phyloP scores from a whole-genome alignment of 768 basidiomycete genomes.

The Panus rudis region DNA sequence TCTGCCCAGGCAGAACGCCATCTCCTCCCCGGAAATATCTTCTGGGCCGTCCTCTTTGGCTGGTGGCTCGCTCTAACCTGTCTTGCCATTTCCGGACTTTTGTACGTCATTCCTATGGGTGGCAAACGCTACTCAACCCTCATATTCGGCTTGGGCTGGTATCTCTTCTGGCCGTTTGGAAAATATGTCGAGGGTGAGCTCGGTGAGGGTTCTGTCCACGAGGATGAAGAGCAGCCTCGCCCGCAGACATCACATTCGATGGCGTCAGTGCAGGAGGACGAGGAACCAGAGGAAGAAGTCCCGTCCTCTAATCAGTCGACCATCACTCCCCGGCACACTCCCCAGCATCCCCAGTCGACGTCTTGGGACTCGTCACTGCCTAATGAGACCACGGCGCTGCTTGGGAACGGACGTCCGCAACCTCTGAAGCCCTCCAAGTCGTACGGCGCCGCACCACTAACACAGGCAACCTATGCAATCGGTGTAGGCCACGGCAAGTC shows the following conservation, averaged over 20 bases:
- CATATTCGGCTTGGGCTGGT: slow-evolving; percentile 91
- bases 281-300: background rate
- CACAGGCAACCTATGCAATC: slow-evolving; percentile 13
- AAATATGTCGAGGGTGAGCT: slow-evolving; percentile 91
- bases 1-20: slow-evolving; percentile 92
- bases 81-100: slow-evolving; percentile 55
- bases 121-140: slow-evolving; percentile 81
- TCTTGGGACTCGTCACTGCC: slow-evolving; percentile 36
- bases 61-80: slow-evolving; percentile 86
- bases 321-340: slow-evolving; percentile 32
- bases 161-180: slow-evolving; percentile 96
- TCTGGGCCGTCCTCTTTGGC: slow-evolving; percentile 87
- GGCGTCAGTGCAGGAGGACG: background rate
- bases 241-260: background rate
- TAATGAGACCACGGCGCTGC: slow-evolving; percentile 42
- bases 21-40: slow-evolving; percentile 87
- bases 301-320: slow-evolving; percentile 35
- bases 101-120: slow-evolving; percentile 73
- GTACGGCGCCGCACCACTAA: slow-evolving; percentile 54
- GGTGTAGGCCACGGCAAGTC: slow-evolving; percentile 16
- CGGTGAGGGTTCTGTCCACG: slow-evolving; percentile 25
- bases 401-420: slow-evolving; percentile 28
- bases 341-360: slow-evolving; percentile 29
- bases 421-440: slow-evolving; percentile 39
- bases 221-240: slow-evolving; percentile 32